Evolutionary conservation across 192 early-diverging fungal species (phyloP), one percentile per base, ranked within the genome.

Genomic region (Backusella morwellensis): DNA sequence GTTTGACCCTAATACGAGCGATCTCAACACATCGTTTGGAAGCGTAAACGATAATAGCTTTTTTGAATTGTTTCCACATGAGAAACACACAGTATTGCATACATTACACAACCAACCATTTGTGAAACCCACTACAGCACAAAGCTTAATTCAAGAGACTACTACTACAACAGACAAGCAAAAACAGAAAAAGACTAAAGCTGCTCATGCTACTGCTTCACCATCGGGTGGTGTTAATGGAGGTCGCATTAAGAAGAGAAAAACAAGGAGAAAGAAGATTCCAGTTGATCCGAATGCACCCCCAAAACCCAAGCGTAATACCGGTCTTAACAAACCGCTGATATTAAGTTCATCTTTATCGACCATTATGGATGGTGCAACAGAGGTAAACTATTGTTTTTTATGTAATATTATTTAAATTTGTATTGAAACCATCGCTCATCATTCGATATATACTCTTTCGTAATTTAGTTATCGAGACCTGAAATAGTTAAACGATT

Each of bases 401-500:
- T 11, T 4, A 17, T 44, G 12, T 44, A 44, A 44, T 4, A 4
- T 17, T 44, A 1, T 44, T 17, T 44, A 44, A 17, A 17, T 12
- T 19, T 44, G 15, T 44, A 44, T 44, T 44, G 12, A 44, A 44
- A 3, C 4, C 12, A 4, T 17, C 3, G 15, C 42, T 17, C 15
- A 52, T 9, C 19, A 26, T 17, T 21, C 15, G 1, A 15, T 70
- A 17, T 44, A 36, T 54, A 44, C 75, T 63, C 59, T 23, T 69
- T 71, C 4, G 17, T 26, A n/a, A 32, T 4, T 4, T 81, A 90
- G 87, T 72, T 92, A 44, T 85, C 90, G 4, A 77, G 90, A 35
- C 86, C 84, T 23, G 87, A 89, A 76, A 86, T 91, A 0, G 90
- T 91, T 19, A 91, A 91, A 79, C 74, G 81, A 7, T 68, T 91